phyloP scores from a whole-genome alignment of 805 yeast genomes.

The Nakazawaea wickerhamii region DNA sequence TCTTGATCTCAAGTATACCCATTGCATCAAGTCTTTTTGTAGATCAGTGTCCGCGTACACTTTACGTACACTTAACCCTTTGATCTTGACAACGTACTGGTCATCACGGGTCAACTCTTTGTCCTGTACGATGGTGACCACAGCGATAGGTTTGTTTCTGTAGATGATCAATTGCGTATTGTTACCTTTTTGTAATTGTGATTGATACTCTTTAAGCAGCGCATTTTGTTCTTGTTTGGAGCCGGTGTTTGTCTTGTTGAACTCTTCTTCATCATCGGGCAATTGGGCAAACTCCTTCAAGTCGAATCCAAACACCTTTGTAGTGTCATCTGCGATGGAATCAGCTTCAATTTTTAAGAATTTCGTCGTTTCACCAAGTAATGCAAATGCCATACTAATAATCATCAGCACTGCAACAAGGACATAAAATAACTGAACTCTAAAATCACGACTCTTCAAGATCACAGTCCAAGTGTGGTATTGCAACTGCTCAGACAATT shows the following conservation, averaged over 20 bases:
- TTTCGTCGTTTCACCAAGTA: slow-evolving; percentile 38
- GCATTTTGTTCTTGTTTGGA: slow-evolving; percentile 16
- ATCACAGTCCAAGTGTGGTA: slow-evolving; percentile 12
- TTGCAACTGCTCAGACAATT: slow-evolving; percentile 14
- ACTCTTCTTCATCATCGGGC: slow-evolving; percentile 13
- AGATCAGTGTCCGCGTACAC: slow-evolving; percentile 64
- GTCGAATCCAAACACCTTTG: slow-evolving; percentile 44
- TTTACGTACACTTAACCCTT: slow-evolving; percentile 58
- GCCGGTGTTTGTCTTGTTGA: slow-evolving; percentile 11
- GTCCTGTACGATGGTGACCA: slow-evolving; percentile 33
- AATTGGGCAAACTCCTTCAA: slow-evolving; percentile 39
- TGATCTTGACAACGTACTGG: slow-evolving; percentile 45
- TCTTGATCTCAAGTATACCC: slow-evolving; percentile 34
- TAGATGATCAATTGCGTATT: slow-evolving; percentile 55
- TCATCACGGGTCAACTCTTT: slow-evolving; percentile 36
- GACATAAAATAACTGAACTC: slow-evolving; percentile 17
- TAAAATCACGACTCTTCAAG: slow-evolving; percentile 18
- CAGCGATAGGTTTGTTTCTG: slow-evolving; percentile 69
- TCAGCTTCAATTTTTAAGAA: slow-evolving; percentile 39
- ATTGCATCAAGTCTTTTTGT: slow-evolving; percentile 54
- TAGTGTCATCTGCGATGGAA: slow-evolving; percentile 31
- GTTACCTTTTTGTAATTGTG: slow-evolving; percentile 32
- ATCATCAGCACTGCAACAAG: slow-evolving; percentile 34
- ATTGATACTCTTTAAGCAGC: slow-evolving; percentile 11
- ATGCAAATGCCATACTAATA: slow-evolving; percentile 34